phyloP scores from a whole-genome alignment of 345 rosid species.

The Viola odorata region DNA sequence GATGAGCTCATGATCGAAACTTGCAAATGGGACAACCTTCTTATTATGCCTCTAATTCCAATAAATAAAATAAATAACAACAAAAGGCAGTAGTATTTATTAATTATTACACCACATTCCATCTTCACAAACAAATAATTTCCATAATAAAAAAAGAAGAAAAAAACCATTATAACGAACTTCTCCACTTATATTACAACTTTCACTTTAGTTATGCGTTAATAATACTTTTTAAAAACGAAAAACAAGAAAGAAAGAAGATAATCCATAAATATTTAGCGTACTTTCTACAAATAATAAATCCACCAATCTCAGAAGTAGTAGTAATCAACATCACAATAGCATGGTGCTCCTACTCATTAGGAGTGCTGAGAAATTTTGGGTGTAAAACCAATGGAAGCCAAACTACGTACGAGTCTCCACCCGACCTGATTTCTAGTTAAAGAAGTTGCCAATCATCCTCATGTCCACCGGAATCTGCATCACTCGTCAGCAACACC shows the following conservation, averaged over 20 bases:
- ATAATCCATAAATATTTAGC: slow-evolving; percentile 4
- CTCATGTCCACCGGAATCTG: slow-evolving; percentile 29
- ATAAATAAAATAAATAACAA: no score
- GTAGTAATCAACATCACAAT: background rate
- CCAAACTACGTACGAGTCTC: background rate
- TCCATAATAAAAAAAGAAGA: no score
- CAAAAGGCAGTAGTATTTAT: no score
- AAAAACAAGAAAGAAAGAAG: slow-evolving; percentile 6
- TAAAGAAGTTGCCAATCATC: slow-evolving; percentile 71
- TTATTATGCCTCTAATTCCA: slow-evolving; percentile 27
- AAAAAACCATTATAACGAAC: no score
- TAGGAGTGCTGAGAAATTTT: background rate
- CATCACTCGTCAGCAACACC: slow-evolving; percentile 12
- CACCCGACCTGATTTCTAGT: slow-evolving; percentile 3
- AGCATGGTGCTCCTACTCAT: background rate
- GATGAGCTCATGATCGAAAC: slow-evolving; percentile 93
- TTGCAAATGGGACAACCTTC: slow-evolving; percentile 78
- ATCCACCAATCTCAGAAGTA: background rate
- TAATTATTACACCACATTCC: no score
- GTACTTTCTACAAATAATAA: slow-evolving; percentile 9
- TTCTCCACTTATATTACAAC: background rate
- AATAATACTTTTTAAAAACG: background rate
- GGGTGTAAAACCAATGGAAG: background rate
- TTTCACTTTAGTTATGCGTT: background rate
- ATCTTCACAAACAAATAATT: no score